Evolutionary conservation across 306 rosid genomes (phyloP), one percentile per base, ranked within the genome.

Genomic region (Hippophae rhamnoides): DNA sequence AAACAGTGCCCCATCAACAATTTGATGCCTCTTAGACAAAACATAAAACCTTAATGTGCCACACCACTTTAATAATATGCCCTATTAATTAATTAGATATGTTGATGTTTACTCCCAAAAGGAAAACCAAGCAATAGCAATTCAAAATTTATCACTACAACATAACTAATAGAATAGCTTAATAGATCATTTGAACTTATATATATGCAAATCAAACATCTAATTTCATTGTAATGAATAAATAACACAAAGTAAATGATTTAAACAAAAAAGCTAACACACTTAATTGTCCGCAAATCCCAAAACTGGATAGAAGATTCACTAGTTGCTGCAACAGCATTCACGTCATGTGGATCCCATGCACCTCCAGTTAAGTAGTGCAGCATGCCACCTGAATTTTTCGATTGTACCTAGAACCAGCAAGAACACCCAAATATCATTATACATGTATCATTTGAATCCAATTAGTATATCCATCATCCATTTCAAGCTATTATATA

Each of bases 251-350:
- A 18, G 51, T 14, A 58, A 54, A 8, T 8, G 12, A 14, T 41
- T 47, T 60, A 54, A 56, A 61, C 54, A 62, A 60, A 69, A 31
- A 58, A 38, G 42, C 38, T 60, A 65, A 66, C 96, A 56, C 83
- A 92, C 98, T 73, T 81, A 96, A 92, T 92, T 69, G 96, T 78
- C 65, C 96, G 84, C 62, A 92, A 68, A 77, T 92, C 98, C 98
- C 96, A 92, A 71, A 87, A 73, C 54, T 87, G 96, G 77, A 88
- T 62, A 27, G 86, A 77, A 27, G 98, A 92, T 80, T 87, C 98
- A 76, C 76, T 79, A 66, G 83, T 87, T 54, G 83, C 84, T 23
- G 89, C 92, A 69, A 92, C 77, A 70, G 89, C 89, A 83, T 86
- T 87, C 69, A 73, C 69, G 66, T 92, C 93, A 76, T 92, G 98